Conservation (phyloP, 495 filamentous ascomycete genomes). For the Lasiosphaeris hirsuta region DNA sequence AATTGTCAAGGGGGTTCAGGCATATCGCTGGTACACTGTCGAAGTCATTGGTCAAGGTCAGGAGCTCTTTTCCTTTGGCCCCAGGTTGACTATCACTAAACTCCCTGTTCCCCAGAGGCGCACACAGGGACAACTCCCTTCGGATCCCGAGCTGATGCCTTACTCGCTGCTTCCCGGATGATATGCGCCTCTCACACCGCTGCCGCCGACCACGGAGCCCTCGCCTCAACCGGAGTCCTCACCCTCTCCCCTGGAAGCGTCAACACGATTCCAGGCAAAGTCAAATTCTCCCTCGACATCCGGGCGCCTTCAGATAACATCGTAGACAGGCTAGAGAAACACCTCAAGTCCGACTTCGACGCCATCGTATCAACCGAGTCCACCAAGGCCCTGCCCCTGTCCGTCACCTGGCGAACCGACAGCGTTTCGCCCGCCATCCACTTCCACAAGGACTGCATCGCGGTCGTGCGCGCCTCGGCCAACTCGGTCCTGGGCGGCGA, state of each 20-base stretch:
- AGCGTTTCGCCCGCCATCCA: constrained; percentile 61
- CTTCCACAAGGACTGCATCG: constrained; percentile 69
- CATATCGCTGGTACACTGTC: constrained; percentile 69
- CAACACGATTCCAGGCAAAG: constrained; percentile 71
- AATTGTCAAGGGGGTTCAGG: constrained; percentile 66
- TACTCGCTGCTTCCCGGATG: constrained; percentile 65
- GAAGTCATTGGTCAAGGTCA: constrained; percentile 54
- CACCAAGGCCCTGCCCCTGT: constrained; percentile 31
- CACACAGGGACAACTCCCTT: constrained; percentile 78
- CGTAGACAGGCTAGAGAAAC: constrained; percentile 51
- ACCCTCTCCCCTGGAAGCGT: constrained; percentile 63
- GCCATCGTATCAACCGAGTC: constrained; percentile 23
- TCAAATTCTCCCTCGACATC: constrained; percentile 70
- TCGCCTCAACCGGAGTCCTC: constrained; percentile 72
- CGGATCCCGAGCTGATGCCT: constrained; percentile 55
- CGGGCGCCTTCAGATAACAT: constrained; percentile 58
- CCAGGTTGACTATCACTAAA: background rate
- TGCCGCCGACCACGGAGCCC: constrained; percentile 52
- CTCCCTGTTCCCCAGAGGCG: constrained; percentile 40
- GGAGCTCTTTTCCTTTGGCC: background rate
- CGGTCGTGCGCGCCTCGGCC: constrained; percentile 61
- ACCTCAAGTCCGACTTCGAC: constrained; percentile 29
- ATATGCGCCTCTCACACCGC: constrained; percentile 63
- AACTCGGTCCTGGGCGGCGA: constrained; percentile 43
- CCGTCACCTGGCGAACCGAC: constrained; percentile 42